Evolutionary conservation across 306 rosid species (phyloP).

Genomic region (Cicer cuneatum): DNA sequence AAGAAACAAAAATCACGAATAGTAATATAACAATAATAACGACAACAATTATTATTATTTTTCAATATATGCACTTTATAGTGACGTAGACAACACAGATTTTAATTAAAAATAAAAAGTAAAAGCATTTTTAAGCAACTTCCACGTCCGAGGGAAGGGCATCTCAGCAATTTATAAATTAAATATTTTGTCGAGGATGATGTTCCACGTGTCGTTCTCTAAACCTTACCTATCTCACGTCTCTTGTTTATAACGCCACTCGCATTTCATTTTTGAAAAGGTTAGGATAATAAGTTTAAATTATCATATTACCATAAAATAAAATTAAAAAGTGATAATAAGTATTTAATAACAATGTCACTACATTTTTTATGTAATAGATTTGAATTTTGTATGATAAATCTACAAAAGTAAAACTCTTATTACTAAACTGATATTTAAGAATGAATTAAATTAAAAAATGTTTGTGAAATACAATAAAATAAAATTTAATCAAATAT

Average conservation of each 20-base stretch:
- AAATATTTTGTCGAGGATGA: conserved; percentile 41
- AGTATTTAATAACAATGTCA: no score
- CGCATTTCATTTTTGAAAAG: background rate
- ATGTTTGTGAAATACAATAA: no score
- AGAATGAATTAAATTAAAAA: no score
- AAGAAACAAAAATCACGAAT: background rate
- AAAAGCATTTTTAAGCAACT: background rate
- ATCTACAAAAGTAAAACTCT: no score
- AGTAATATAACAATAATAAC: background rate
- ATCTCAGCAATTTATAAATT: background rate
- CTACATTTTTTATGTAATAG: no score
- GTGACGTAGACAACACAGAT: conserved; percentile 1
- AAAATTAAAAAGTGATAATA: no score
- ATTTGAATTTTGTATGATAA: no score
- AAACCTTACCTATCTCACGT: conserved; percentile 51
- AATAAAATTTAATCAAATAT: no score
- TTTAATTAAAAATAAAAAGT: background rate
- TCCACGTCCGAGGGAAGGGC: background rate
- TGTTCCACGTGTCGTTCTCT: conserved; percentile 63
- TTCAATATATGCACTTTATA: conserved; percentile 3
- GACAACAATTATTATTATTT: background rate
- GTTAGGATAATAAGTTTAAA: no score
- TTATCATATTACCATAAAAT: no score
- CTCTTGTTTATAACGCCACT: conserved; percentile 53
- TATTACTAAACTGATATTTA: no score